phyloP scores from a whole-genome alignment of 1,284 basidiomycete genomes.

The Wolfiporia cocos region DNA sequence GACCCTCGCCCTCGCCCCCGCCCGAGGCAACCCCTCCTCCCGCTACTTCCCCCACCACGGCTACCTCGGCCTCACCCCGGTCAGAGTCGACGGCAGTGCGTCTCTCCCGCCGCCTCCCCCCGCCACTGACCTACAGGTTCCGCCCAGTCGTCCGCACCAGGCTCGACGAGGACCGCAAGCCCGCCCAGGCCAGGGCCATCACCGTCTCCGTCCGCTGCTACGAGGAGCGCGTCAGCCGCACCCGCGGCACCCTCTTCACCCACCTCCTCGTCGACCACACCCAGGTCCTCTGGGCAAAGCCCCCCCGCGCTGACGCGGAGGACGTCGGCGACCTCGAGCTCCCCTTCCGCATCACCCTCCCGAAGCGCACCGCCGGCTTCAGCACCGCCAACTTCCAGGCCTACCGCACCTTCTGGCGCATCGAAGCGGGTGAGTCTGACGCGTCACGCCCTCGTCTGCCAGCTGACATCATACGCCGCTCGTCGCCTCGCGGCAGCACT shows the following conservation, averaged over 20 bases:
- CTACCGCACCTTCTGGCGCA: conserved; percentile 74
- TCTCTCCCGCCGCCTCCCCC: conserved; percentile 16
- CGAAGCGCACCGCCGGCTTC: conserved; percentile 55
- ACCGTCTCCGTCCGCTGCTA: conserved; percentile 71
- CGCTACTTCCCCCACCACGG: conserved; percentile 72
- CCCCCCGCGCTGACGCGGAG: conserved; percentile 46
- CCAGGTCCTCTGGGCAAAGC: conserved; percentile 62
- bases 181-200: conserved; percentile 55
- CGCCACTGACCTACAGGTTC: conserved; percentile 9
- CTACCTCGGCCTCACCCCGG: conserved; percentile 73
- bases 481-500: conserved; percentile 40
- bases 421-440: conserved; percentile 63
- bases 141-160: conserved; percentile 56
- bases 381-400: conserved; percentile 70
- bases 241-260: conserved; percentile 43
- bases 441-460: not conserved
- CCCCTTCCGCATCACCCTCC: conserved; percentile 67
- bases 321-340: conserved; percentile 58
- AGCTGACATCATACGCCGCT: conserved; percentile 7
- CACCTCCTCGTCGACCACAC: conserved; percentile 63
- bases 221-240: conserved; percentile 60
- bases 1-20: conserved; percentile 53
- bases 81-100: conserved; percentile 71
- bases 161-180: conserved; percentile 65
- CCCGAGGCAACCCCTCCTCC: conserved; percentile 58